Evolutionary conservation across 192 early-diverging fungal species (phyloP).

Genomic region (Chytriomyces confervae): DNA sequence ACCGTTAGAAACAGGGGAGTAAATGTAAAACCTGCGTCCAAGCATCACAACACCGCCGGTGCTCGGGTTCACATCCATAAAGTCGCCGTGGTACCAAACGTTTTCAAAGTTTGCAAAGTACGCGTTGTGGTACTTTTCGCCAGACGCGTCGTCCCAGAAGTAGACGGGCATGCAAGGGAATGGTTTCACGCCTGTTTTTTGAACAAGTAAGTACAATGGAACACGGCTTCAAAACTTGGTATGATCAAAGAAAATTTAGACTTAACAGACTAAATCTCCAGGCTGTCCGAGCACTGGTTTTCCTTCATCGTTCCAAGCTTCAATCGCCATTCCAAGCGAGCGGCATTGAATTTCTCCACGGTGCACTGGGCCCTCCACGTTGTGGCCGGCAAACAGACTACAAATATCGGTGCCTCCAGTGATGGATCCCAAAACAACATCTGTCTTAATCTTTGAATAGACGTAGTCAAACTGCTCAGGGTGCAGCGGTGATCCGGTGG

Average conservation of each 20-base stretch:
- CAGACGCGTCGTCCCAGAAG: slow-evolving; percentile 85
- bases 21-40: slow-evolving; percentile 60
- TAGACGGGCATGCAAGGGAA: slow-evolving; percentile 98
- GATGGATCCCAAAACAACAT: slow-evolving; percentile 90
- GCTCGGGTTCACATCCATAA: slow-evolving; percentile 78
- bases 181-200: slow-evolving; percentile 49
- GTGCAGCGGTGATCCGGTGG: slow-evolving; percentile 93
- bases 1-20: no score
- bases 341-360: slow-evolving; percentile 94
- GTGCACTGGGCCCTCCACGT: slow-evolving; percentile 87
- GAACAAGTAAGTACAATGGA: background rate
- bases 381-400: slow-evolving; percentile 93
- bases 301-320: slow-evolving; percentile 81
- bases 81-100: slow-evolving; percentile 98
- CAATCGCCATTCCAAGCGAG: slow-evolving; percentile 91
- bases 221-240: background rate
- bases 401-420: slow-evolving; percentile 97
- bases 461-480: slow-evolving; percentile 94
- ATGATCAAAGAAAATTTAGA: background rate
- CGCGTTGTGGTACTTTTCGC: slow-evolving; percentile 79
- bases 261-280: slow-evolving; percentile 88
- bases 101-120: slow-evolving; percentile 87
- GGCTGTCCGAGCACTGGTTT: slow-evolving; percentile 53
- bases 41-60: slow-evolving; percentile 96
- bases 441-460: slow-evolving; percentile 80